Evolutionary conservation across 345 rosid genomes (phyloP), one percentile per base, ranked within the genome.

Genomic region (Hevea brasiliensis): DNA sequence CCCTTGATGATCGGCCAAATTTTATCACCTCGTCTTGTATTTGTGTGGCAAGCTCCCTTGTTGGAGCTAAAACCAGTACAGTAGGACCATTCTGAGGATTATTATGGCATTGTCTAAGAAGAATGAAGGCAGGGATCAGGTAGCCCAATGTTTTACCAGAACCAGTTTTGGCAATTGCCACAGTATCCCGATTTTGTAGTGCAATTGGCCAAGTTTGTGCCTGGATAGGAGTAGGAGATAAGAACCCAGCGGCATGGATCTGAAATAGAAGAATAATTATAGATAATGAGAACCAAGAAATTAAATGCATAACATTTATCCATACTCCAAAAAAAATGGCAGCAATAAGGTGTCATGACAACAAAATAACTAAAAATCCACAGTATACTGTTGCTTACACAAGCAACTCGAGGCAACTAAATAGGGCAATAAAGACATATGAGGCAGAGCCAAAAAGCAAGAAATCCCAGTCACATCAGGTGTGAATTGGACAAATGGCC

Each of bases 151-250:
- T 95, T 91, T 95, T 95, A 73, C 99, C 99, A 23, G 99, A 95
- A 81, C 99, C 98, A 68, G 98, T 92, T 86, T 92, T 95, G 42
- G 99, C 99, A 87, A 92, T 89, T 62, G 99, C 99, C 55, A 95
- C 98, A 68, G 90, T 89, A 76, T 95, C 99, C 77, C 89, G 87
- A 80, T 87, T 86, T 76, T 87, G 94, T 51, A 95, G 75, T 26
- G 99, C 96, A 85, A 95, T 90, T 56, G 99, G 96, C 99, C 99
- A 95, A 55, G 99, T 90, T 85, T 94, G 99, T 67, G 99, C 98
- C 83, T 94, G 99, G 73, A 94, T 94, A 10, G 99, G 99, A 48
- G 99, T 94, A 44, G 99, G 99, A 26, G 88, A 83, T 35, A 85
- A 66, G 73, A 94, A 94, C 44, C 99, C 99, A 72, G 99, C 98